phyloP scores from a whole-genome alignment of 2,329 filamentous ascomycete species.

The Penicillium sp. region DNA sequence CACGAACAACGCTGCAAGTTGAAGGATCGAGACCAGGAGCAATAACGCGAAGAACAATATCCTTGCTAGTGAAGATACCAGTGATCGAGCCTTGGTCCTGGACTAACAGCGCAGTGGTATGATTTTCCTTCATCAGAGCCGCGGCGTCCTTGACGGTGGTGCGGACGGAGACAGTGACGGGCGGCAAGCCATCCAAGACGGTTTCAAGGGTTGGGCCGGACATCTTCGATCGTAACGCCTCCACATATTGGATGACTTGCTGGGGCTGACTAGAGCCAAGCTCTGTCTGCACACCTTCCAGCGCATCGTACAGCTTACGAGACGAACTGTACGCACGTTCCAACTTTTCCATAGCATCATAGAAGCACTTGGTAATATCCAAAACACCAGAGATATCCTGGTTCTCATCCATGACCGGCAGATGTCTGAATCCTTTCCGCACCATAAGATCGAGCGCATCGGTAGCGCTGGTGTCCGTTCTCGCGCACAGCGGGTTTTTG shows the following conservation, averaged over 20 bases:
- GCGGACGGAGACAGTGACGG: constrained; percentile 89
- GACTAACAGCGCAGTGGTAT: constrained; percentile 92
- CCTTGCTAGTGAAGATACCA: constrained; percentile 99
- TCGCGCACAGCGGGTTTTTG: constrained; percentile 95
- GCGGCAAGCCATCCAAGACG: constrained; percentile 85
- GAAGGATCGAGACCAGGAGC: constrained; percentile 90
- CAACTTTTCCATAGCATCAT: constrained; percentile 99
- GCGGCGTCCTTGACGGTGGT: constrained; percentile 97
- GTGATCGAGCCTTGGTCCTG: constrained; percentile 97
- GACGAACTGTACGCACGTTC: constrained; percentile 97
- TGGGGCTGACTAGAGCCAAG: constrained; percentile 93
- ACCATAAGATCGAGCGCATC: constrained; percentile 98
- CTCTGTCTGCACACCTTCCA: constrained; percentile 97
- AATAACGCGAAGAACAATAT: constrained; percentile 96
- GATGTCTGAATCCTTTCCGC: constrained; percentile 91
- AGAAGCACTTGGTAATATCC: constrained; percentile 99
- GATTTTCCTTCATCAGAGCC: constrained; percentile 96
- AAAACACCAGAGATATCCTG: constrained; percentile 97
- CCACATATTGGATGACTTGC: constrained; percentile 98
- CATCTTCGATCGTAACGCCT: constrained; percentile 94
- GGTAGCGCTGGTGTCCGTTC: constrained; percentile 96
- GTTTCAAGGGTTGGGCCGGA: constrained; percentile 94
- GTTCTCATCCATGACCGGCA: constrained; percentile 99
- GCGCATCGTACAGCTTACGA: constrained; percentile 93
- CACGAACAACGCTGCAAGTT: constrained; percentile 94